Conservation (phyloP, 2,329 filamentous ascomycete species). For the Fusarium heterosporum region DNA sequence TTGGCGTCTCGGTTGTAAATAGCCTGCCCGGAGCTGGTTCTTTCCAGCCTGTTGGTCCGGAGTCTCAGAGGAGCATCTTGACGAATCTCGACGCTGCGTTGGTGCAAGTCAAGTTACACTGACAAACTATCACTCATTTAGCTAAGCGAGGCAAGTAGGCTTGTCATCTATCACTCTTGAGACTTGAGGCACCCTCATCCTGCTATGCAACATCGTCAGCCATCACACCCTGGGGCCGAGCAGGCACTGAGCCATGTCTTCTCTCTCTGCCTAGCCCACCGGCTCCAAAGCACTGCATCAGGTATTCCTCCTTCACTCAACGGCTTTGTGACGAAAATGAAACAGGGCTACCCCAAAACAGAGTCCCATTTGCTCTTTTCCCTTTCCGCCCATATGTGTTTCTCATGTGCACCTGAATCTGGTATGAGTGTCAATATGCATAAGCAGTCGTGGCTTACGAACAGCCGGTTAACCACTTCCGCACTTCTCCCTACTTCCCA, state of each 20-base stretch:
- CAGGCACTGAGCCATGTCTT: slow-evolving; percentile 25
- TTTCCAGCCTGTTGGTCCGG: slow-evolving; percentile 1
- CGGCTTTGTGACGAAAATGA: slow-evolving; percentile 18
- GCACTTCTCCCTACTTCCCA: slow-evolving; percentile 4
- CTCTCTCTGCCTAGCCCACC: slow-evolving; percentile 7
- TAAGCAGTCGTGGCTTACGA: background rate
- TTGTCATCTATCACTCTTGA: background rate
- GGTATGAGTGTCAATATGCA: background rate
- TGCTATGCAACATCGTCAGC: slow-evolving; percentile 24
- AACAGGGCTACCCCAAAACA: slow-evolving; percentile 28
- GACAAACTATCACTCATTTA: slow-evolving; percentile 21
- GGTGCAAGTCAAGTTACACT: background rate
- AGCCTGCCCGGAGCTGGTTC: background rate
- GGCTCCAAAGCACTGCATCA: slow-evolving; percentile 18
- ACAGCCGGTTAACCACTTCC: slow-evolving; percentile 18
- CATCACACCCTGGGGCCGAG: slow-evolving; percentile 12
- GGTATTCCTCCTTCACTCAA: slow-evolving; percentile 1
- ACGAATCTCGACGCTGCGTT: slow-evolving; percentile 1
- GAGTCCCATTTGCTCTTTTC: slow-evolving; percentile 16
- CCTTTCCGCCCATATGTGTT: slow-evolving; percentile 10
- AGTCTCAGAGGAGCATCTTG: background rate
- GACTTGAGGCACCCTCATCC: slow-evolving; percentile 14
- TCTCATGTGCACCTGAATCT: slow-evolving; percentile 10
- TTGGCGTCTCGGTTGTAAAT: background rate
- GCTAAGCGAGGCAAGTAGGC: slow-evolving; percentile 4